Evolutionary conservation across 176 grass and related monocot species (phyloP).

Genomic region (Aechmea fasciata): DNA sequence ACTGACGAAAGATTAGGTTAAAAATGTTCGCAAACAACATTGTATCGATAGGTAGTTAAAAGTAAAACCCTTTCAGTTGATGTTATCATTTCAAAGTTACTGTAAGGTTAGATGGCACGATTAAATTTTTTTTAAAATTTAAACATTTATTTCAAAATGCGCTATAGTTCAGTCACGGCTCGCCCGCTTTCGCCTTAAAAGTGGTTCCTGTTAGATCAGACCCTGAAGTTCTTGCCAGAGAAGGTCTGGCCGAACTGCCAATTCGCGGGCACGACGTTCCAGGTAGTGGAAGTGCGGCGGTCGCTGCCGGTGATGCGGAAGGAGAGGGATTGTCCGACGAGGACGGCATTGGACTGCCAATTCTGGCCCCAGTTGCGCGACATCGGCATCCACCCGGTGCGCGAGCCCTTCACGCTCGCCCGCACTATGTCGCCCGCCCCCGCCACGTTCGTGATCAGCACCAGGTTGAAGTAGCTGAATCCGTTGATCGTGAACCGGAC

Average conservation of each 20-base stretch:
- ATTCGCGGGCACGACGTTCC: conserved; percentile 30
- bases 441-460: conserved; percentile 51
- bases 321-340: conserved; percentile 37
- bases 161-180: no score
- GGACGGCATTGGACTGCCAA: conserved; percentile 47
- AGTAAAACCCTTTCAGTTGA: neutral
- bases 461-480: conserved; percentile 50
- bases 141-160: no score
- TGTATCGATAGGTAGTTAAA: no score
- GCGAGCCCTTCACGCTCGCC: conserved; percentile 32
- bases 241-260: conserved; percentile 53
- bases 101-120: neutral
- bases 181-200: neutral
- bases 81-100: neutral
- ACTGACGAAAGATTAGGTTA: no score
- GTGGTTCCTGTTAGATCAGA: conserved; percentile 2
- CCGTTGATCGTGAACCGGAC: conserved; percentile 46
- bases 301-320: conserved; percentile 45
- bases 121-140: neutral
- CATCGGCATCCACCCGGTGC: conserved; percentile 40
- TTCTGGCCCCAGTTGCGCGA: conserved; percentile 57
- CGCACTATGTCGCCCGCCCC: conserved; percentile 47
- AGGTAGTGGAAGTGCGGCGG: conserved; percentile 41
- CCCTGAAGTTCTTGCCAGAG: conserved; percentile 38
- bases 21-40: no score